These are phyloP conservation scores for Cladosporium sp. DNA, from an alignment of 2,329 filamentous ascomycete species.

Conservation along the genomic window DNA sequence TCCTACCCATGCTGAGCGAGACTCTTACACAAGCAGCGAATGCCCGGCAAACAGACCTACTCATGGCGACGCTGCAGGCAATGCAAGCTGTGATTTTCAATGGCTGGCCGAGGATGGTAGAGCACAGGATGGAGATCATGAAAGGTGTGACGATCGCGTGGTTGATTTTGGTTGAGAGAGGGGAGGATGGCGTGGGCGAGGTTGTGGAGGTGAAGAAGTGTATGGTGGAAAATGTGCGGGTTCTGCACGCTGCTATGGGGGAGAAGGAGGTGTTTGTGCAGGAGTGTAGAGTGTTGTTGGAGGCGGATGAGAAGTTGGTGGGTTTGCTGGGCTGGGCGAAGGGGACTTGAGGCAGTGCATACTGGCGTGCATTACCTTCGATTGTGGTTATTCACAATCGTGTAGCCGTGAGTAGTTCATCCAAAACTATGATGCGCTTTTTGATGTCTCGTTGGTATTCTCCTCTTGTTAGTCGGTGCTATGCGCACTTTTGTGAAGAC, in stretches of 20 bases:
- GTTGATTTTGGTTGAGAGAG: slow-evolving; percentile 27
- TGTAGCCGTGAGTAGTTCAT: background rate
- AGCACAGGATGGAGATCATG: slow-evolving; percentile 64
- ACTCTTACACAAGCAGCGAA: slow-evolving; percentile 70
- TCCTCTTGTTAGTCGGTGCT: background rate
- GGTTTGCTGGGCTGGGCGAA: slow-evolving; percentile 27
- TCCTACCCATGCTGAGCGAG: slow-evolving; percentile 66
- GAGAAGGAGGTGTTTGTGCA: slow-evolving; percentile 31
- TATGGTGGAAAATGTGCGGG: slow-evolving; percentile 26
- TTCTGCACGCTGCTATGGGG: slow-evolving; percentile 29
- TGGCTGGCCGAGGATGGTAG: slow-evolving; percentile 68
- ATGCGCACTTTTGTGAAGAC: background rate
- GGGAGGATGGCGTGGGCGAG: slow-evolving; percentile 27
- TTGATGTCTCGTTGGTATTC: background rate
- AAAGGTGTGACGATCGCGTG: slow-evolving; percentile 53
- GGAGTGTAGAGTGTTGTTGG: slow-evolving; percentile 29
- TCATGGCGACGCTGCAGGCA: slow-evolving; percentile 55
- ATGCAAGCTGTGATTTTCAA: slow-evolving; percentile 60
- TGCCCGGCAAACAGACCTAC: slow-evolving; percentile 55
- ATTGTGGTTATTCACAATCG: background rate
- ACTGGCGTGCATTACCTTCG: background rate
- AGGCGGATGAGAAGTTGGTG: slow-evolving; percentile 32
- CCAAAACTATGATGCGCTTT: background rate
- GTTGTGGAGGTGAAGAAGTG: slow-evolving; percentile 27
- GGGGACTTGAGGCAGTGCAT: background rate